phyloP scores from a whole-genome alignment of 768 basidiomycete genomes.

The Auriscalpium microsporum region DNA sequence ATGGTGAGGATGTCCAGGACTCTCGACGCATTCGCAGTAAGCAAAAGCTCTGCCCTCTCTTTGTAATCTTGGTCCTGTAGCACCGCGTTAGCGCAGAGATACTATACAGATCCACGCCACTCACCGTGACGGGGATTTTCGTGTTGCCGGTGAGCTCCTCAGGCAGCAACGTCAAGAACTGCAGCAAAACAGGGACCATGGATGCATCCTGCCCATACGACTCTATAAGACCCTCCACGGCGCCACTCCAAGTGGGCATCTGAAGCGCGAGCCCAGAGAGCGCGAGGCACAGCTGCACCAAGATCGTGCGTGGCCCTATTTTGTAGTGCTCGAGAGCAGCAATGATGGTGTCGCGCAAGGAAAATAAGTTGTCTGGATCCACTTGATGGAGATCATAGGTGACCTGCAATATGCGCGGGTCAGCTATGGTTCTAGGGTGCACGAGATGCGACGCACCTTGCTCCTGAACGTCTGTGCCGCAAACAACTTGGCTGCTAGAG shows the following conservation, averaged over 20 bases:
- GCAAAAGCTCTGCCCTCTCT: conserved; percentile 48
- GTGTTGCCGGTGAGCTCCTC: conserved; percentile 83
- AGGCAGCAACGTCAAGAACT: conserved; percentile 85
- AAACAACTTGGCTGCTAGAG: conserved; percentile 78
- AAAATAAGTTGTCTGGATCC: conserved; percentile 55
- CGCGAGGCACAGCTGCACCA: conserved; percentile 85
- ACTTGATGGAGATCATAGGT: conserved; percentile 93
- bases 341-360: conserved; percentile 84
- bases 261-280: conserved; percentile 88
- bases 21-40: conserved; percentile 59
- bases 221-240: conserved; percentile 75
- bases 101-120: conserved; percentile 23
- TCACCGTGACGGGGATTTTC: conserved; percentile 79
- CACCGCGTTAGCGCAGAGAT: not conserved
- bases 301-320: conserved; percentile 71
- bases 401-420: conserved; percentile 46
- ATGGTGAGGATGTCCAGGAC: conserved; percentile 74
- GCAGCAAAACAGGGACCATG: conserved; percentile 76
- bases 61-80: conserved; percentile 67
- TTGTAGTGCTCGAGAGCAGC: conserved; percentile 65
- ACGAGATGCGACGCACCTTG: conserved; percentile 52
- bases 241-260: conserved; percentile 75
- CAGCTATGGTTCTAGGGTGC: too few relatives aligned
- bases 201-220: conserved; percentile 76
- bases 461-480: conserved; percentile 94